A percentile compares a stretch with the other conserved stretches of the same genome.
Conservation (phyloP, 2,329 filamentous ascomycete species). For the Hansfordia pulvinata region DNA sequence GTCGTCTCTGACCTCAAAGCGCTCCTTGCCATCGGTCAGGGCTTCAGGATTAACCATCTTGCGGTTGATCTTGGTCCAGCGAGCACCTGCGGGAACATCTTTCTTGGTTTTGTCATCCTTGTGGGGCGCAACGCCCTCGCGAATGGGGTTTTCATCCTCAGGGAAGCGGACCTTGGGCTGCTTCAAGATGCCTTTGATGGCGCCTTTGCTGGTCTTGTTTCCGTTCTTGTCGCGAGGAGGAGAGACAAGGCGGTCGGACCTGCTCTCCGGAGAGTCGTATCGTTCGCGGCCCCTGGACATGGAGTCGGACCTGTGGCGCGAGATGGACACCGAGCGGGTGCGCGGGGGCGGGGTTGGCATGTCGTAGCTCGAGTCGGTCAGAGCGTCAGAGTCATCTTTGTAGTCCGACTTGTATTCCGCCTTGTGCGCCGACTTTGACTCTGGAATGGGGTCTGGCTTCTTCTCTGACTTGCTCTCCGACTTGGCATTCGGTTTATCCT, state of each 20-base stretch:
- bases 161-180: conserved; percentile 72
- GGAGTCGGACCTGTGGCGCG: too few species aligned
- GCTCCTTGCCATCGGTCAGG: conserved; percentile 72
- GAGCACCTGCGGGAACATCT: conserved; percentile 63
- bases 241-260: conserved; percentile 59
- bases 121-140: conserved; percentile 86
- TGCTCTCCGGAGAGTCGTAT: conserved; percentile 21
- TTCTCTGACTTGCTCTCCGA: conserved; percentile 7
- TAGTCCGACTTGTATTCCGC: too few species aligned
- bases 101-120: conserved; percentile 69
- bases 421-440: too few species aligned
- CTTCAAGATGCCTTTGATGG: conserved; percentile 76
- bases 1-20: conserved; percentile 83
- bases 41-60: conserved; percentile 83
- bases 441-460: conserved; percentile 4
- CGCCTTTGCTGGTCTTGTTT: conserved; percentile 59
- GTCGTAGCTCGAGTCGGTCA: too few species aligned
- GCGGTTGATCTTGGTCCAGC: conserved; percentile 89
- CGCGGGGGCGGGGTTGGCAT: too few species aligned
- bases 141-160: conserved; percentile 68
- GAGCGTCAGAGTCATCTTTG: too few species aligned
- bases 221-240: conserved; percentile 53
- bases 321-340: background rate
- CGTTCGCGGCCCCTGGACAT: conserved; percentile 27
- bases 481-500: conserved; percentile 4